Conservation (phyloP, 2,329 filamentous ascomycete genomes). For the Fusarium sp. region DNA sequence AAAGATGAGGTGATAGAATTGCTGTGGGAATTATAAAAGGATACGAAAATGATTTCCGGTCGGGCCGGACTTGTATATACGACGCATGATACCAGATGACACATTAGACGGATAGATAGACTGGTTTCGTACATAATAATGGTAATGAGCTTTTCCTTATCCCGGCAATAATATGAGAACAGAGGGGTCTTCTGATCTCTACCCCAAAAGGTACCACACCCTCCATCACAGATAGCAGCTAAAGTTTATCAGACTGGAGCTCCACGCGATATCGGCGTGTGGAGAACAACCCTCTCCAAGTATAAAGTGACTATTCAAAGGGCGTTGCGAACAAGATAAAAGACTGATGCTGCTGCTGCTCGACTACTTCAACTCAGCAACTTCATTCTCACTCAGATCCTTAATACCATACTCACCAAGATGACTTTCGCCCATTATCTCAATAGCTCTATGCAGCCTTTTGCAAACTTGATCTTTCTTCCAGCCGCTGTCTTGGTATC, state of each 20-base stretch:
- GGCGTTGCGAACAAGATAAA: background rate
- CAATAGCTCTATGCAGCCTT: background rate
- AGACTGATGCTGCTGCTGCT: background rate
- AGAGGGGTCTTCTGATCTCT: conserved; percentile 12
- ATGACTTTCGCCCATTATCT: background rate
- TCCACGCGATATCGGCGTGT: conserved; percentile 33
- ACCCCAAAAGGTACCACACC: conserved; percentile 13
- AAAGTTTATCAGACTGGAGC: conserved; percentile 9
- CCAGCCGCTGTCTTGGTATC: conserved; percentile 15
- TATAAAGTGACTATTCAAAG: background rate
- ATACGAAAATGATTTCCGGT: background rate
- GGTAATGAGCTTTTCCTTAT: conserved; percentile 41
- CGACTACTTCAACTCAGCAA: background rate
- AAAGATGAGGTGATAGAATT: conserved; percentile 61
- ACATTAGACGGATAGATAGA: conserved; percentile 31
- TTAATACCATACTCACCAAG: background rate
- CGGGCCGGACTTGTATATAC: conserved; percentile 32
- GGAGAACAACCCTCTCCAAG: conserved; percentile 16
- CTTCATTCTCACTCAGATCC: background rate
- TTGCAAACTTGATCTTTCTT: conserved; percentile 15
- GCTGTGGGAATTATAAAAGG: conserved; percentile 54
- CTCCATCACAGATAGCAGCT: conserved; percentile 2
- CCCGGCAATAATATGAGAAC: conserved; percentile 14
- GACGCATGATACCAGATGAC: conserved; percentile 40
- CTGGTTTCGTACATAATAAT: conserved; percentile 40